Evolutionary conservation across 2,329 filamentous ascomycete genomes (phyloP).

Genomic region (Colletotrichum endophyticum): DNA sequence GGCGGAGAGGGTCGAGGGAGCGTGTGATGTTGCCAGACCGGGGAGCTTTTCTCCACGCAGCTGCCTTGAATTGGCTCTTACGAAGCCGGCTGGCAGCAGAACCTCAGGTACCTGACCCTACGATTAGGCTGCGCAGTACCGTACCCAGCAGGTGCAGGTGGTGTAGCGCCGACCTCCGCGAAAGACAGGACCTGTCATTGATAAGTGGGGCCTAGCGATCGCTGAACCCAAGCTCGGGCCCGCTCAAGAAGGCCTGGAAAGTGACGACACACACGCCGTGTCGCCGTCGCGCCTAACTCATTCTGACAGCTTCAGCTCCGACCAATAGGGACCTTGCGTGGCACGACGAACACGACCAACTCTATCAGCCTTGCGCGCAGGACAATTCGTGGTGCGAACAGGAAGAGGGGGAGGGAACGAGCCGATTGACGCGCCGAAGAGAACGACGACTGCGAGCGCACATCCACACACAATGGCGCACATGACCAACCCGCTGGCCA

Average conservation of each 20-base stretch:
- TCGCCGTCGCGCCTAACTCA: neutral
- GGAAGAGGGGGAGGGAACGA: neutral
- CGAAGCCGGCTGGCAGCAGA: neutral
- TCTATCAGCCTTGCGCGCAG: slow-evolving; percentile 3
- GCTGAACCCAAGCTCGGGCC: slow-evolving; percentile 2
- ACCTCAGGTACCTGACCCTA: neutral
- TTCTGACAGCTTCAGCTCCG: slow-evolving; percentile 1
- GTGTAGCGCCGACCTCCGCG: neutral
- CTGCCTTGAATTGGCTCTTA: slow-evolving; percentile 19
- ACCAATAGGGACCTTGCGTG: slow-evolving; percentile 3
- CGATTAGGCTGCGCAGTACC: neutral
- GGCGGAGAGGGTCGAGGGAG: neutral
- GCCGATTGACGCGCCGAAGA: neutral
- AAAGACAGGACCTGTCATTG: neutral
- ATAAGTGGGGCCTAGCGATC: neutral
- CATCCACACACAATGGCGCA: slow-evolving; percentile 12
- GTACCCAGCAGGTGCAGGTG: neutral
- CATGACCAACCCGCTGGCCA: slow-evolving; percentile 71
- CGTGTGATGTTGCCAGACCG: slow-evolving; percentile 7
- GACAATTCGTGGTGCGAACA: neutral
- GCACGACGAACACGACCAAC: neutral
- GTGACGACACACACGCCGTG: slow-evolving; percentile 8
- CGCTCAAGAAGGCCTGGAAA: neutral
- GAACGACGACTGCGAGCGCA: neutral
- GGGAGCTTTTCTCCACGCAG: slow-evolving; percentile 19